These are phyloP conservation scores for Bimuria novae-zelandiae DNA, from an alignment of 2,329 filamentous ascomycete species.

Conservation along the genomic window DNA sequence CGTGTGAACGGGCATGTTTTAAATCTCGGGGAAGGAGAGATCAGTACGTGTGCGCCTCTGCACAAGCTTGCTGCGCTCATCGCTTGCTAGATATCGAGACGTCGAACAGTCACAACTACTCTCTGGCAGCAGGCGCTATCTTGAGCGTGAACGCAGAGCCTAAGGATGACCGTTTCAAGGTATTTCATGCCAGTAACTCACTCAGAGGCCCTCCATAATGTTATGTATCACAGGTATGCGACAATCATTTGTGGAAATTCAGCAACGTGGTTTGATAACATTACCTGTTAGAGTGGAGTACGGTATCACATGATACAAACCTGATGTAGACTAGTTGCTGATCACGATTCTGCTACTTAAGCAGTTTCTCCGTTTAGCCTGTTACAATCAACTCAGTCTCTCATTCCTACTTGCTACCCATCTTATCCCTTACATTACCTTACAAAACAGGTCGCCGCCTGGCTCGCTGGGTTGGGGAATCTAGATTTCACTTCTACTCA, in stretches of 20 bases:
- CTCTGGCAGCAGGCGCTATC: background rate
- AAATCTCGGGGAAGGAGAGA: background rate
- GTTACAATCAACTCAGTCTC: too few relatives aligned
- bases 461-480: background rate
- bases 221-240: background rate
- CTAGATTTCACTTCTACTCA: background rate
- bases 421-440: background rate
- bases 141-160: background rate
- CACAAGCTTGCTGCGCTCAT: too few relatives aligned
- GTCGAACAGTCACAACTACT: background rate
- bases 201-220: background rate
- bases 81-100: background rate
- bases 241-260: too few relatives aligned
- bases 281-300: too few relatives aligned
- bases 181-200: background rate
- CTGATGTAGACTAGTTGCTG: too few relatives aligned
- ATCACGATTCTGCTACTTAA: too few relatives aligned
- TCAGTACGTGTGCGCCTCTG: background rate
- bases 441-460: background rate
- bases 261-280: too few relatives aligned
- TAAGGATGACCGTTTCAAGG: background rate
- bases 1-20: background rate
- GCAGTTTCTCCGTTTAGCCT: too few relatives aligned
- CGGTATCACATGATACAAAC: too few relatives aligned
- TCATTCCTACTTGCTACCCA: too few relatives aligned